Base-by-base conservation (phyloP, 2,329 filamentous ascomycete species). In the Sarocladium oryzae region DNA sequence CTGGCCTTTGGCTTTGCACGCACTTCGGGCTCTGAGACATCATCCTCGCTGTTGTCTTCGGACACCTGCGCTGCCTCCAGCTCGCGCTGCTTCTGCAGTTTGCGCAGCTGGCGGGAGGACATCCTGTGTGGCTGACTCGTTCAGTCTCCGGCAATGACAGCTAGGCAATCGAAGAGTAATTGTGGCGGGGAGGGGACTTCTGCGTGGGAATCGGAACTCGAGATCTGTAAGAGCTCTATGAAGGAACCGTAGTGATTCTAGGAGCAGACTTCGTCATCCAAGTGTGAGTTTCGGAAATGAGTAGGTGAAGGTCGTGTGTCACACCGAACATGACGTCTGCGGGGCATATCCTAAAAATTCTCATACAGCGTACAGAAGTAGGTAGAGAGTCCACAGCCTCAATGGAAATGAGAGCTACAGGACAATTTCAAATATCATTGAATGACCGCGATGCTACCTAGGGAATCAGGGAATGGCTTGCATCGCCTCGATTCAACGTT, bases 41-140 rank as follows among this genome's bases (percentile, higher is more conserved):
- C 58, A 2, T 64, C 64, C 15, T 69, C 66, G 46, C 62, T 62
- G 4, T 56, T 61, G 4, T 63, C 60, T 1, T 48, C 48, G 6
- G 59, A 51, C 11, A 61, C 55, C 7, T 56, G 50, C 3, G 57
- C 54, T 41, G 61, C 56, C 45, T 71, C 67, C 15, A 74, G 63
- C 58, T 77, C 73, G 45, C 70, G 68, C 62, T 76, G 73, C 62
- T 76, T 70, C 52, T 75, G 74, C 32, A 79, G 65, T 63, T 75
- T 78, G 41, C 75, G 73, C 38, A 79, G 61, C 56, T 79, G 76
- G 43, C 76, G 66, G 52, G 66, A 77, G 18, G 76, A 78, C 76
- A 79, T 79, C 35, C 24, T 63, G 56, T 32, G 20, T 10, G 28
- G 8, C 9, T 26, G 18, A 20, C n/a, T 7, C 16, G 15, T 21